Percentiles rank a stretch among this genome's conserved stretches.
These are phyloP conservation scores for Haplosporangium gracile DNA, from an alignment of 192 early-diverging fungal species.

Conservation along the genomic window DNA sequence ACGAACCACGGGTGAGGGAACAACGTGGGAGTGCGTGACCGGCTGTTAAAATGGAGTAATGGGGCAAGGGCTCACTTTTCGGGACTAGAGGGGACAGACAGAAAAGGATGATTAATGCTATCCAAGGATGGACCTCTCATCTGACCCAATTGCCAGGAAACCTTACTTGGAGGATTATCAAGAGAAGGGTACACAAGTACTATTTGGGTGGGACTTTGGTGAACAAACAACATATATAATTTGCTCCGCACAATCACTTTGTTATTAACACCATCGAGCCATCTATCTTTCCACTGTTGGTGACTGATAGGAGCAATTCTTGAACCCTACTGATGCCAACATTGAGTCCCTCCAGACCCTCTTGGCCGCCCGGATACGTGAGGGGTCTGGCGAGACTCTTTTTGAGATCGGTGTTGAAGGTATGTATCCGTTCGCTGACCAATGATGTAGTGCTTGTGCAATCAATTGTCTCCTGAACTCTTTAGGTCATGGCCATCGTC, in stretches of 20 bases:
- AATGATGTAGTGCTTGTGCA: background rate
- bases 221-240: too few species aligned
- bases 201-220: too few species aligned
- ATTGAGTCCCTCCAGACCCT: slow-evolving; percentile 58
- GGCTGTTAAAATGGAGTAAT: background rate
- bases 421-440: slow-evolving; percentile 15
- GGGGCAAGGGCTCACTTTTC: too few species aligned
- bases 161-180: too few species aligned
- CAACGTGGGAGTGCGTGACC: background rate
- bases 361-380: slow-evolving; percentile 62
- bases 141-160: too few species aligned
- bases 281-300: background rate
- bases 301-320: slow-evolving; percentile 60
- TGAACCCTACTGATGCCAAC: slow-evolving; percentile 60
- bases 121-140: too few species aligned
- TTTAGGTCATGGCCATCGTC: background rate
- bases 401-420: slow-evolving; percentile 84
- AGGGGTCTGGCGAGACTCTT: slow-evolving; percentile 80
- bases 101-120: too few species aligned
- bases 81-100: too few species aligned
- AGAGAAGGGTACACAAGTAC: too few species aligned
- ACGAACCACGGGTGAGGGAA: background rate
- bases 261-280: too few species aligned
- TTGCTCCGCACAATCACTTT: too few species aligned
- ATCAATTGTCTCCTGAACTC: background rate